A percentile compares a stretch with the other conserved stretches of the same genome.
These are phyloP conservation scores for Neurospora sp. DNA, from an alignment of 495 filamentous ascomycete species.

Conservation along the genomic window DNA sequence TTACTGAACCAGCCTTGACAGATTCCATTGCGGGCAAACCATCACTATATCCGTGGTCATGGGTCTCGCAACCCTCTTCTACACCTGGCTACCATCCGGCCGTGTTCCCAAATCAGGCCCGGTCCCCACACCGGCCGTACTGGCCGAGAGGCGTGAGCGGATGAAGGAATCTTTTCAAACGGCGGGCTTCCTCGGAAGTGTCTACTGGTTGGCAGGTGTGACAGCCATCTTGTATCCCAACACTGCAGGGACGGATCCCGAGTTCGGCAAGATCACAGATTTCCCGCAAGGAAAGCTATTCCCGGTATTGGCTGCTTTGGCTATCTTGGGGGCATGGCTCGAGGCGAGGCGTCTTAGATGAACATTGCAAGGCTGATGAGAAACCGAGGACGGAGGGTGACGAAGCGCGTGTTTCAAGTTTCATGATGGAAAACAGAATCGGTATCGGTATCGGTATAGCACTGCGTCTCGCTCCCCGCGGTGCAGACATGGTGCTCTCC, in stretches of 20 bases:
- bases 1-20: constrained; percentile 2
- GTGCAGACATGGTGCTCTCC: background rate
- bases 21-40: constrained; percentile 48
- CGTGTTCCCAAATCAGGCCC: background rate
- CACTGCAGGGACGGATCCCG: constrained; percentile 41
- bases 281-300: constrained; percentile 39
- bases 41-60: constrained; percentile 39
- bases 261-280: constrained; percentile 39
- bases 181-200: constrained; percentile 33
- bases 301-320: constrained; percentile 12
- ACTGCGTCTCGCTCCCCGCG: background rate
- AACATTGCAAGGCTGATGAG: background rate
- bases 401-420: background rate
- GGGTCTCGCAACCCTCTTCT: constrained; percentile 38
- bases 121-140: constrained; percentile 10
- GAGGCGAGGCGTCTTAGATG: constrained; percentile 10
- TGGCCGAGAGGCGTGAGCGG: background rate
- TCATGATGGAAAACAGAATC: background rate
- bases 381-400: background rate
- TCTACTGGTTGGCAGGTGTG: constrained; percentile 44
- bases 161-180: constrained; percentile 24
- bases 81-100: constrained; percentile 29
- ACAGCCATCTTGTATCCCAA: constrained; percentile 39
- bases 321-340: constrained; percentile 24
- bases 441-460: background rate